Percentiles rank a stretch among this genome's conserved stretches.
phyloP scores from a whole-genome alignment of 352 stramenopile species.

The Pythium folliculosum region DNA sequence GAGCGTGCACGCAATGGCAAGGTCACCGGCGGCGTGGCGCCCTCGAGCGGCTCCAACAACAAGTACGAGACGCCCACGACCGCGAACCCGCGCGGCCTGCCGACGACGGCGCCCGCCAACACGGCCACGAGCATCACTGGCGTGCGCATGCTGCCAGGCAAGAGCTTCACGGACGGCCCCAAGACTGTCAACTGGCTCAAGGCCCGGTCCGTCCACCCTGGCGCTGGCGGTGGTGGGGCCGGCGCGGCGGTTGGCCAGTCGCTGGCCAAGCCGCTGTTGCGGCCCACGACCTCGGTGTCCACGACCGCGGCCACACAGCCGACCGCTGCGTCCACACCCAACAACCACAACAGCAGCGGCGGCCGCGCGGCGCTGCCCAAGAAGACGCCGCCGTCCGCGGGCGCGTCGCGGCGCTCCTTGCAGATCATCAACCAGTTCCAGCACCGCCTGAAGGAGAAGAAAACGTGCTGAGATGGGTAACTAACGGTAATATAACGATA shows the following conservation, averaged over 20 bases:
- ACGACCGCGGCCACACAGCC: neutral
- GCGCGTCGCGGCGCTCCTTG: conserved; percentile 66
- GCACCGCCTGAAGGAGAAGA: conserved; percentile 41
- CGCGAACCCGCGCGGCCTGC: conserved; percentile 29
- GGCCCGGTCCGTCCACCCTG: conserved; percentile 53
- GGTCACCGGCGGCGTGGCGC: neutral
- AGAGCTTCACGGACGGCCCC: conserved; percentile 42
- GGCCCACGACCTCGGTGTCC: neutral
- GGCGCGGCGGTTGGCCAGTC: neutral
- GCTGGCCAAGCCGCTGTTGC: neutral
- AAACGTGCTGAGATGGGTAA: conserved; percentile 26
- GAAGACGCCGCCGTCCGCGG: conserved; percentile 68
- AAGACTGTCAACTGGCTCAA: conserved; percentile 86
- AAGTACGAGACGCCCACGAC: conserved; percentile 60
- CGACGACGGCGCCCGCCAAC: neutral
- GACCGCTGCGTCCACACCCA: conserved; percentile 1
- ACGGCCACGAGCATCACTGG: neutral
- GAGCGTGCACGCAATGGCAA: conserved; percentile 29
- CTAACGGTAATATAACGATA: conserved; percentile 23
- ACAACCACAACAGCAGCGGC: neutral
- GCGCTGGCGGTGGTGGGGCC: neutral
- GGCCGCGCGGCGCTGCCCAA: conserved; percentile 26
- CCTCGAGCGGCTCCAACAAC: conserved; percentile 57
- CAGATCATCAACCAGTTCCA: conserved; percentile 87
- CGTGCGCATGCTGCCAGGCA: conserved; percentile 49